phyloP scores from a whole-genome alignment of 2,329 filamentous ascomycete species.

The Kalmusia sp. region DNA sequence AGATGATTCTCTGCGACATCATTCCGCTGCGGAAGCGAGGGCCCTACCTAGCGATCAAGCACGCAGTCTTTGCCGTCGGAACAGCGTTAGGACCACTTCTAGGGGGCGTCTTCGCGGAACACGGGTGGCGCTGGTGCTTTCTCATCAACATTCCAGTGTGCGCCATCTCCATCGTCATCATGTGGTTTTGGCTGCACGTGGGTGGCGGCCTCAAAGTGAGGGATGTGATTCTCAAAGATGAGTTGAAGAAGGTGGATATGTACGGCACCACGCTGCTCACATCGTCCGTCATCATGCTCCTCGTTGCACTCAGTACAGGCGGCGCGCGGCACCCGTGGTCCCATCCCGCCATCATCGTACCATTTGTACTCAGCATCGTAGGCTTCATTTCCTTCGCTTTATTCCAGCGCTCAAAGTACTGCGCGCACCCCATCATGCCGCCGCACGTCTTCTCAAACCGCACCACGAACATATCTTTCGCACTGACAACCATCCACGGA shows the following conservation, averaged over 20 bases:
- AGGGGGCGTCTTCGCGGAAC: constrained; percentile 40
- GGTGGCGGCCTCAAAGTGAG: constrained; percentile 20
- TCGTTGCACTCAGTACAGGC: constrained; percentile 55
- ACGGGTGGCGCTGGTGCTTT: constrained; percentile 58
- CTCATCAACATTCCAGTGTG: constrained; percentile 45
- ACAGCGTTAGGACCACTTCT: constrained; percentile 39
- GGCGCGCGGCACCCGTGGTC: constrained; percentile 55
- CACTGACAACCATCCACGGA: constrained; percentile 38
- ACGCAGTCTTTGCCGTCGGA: constrained; percentile 33
- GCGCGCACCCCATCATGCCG: constrained; percentile 49
- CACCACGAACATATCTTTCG: constrained; percentile 47
- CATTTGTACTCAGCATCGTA: constrained; percentile 53
- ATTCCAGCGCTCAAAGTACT: constrained; percentile 48
- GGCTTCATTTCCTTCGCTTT: constrained; percentile 48
- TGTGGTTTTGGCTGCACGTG: constrained; percentile 40
- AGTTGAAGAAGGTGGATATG: constrained; percentile 49
- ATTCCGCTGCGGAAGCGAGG: constrained; percentile 56
- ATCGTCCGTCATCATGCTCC: constrained; percentile 47
- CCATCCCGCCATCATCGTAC: constrained; percentile 47
- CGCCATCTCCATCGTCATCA: constrained; percentile 31
- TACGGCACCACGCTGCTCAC: constrained; percentile 55
- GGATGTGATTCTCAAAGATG: constrained; percentile 16
- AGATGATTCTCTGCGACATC: constrained; percentile 60
- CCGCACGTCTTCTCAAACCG: constrained; percentile 53
- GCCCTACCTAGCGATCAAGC: constrained; percentile 45